phyloP scores from a whole-genome alignment of 2,329 filamentous ascomycete genomes.

The Penicillium sp. region DNA sequence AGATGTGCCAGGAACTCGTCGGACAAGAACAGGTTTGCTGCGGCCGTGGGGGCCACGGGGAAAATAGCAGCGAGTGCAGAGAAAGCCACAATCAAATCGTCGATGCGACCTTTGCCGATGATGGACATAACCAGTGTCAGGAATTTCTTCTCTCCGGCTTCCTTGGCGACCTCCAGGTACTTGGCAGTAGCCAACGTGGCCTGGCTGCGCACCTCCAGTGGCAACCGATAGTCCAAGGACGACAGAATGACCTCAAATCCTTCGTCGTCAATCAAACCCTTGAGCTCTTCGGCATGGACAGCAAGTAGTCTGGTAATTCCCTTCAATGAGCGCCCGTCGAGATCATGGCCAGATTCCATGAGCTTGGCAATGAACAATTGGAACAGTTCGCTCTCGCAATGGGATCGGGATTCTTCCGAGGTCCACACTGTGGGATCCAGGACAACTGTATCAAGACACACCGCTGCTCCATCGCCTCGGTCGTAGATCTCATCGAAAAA shows the following conservation, averaged over 20 bases:
- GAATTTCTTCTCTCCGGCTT: constrained; percentile 70
- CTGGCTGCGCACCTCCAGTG: constrained; percentile 73
- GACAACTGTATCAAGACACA: constrained; percentile 50
- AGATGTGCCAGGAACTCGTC: constrained; percentile 82
- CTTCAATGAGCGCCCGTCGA: constrained; percentile 62
- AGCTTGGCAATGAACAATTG: constrained; percentile 78
- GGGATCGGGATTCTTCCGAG: constrained; percentile 43
- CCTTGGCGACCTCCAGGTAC: constrained; percentile 74
- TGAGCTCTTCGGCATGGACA: constrained; percentile 54
- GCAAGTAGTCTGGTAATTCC: constrained; percentile 61
- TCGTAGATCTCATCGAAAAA: constrained; percentile 54
- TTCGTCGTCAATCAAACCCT: constrained; percentile 61
- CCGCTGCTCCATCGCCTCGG: constrained; percentile 49
- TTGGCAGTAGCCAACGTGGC: constrained; percentile 81
- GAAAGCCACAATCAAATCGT: constrained; percentile 88
- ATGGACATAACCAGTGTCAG: constrained; percentile 73
- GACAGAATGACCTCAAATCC: constrained; percentile 83
- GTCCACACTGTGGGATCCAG: constrained; percentile 50
- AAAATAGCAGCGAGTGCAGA: constrained; percentile 90
- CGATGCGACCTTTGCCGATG: constrained; percentile 73
- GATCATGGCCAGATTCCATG: constrained; percentile 85
- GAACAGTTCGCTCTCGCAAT: constrained; percentile 52
- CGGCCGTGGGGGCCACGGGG: constrained; percentile 76
- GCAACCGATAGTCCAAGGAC: constrained; percentile 81
- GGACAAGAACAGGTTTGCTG: constrained; percentile 77